Base-by-base conservation (phyloP, 805 yeast genomes). In the Ascoidea asiatica region DNA sequence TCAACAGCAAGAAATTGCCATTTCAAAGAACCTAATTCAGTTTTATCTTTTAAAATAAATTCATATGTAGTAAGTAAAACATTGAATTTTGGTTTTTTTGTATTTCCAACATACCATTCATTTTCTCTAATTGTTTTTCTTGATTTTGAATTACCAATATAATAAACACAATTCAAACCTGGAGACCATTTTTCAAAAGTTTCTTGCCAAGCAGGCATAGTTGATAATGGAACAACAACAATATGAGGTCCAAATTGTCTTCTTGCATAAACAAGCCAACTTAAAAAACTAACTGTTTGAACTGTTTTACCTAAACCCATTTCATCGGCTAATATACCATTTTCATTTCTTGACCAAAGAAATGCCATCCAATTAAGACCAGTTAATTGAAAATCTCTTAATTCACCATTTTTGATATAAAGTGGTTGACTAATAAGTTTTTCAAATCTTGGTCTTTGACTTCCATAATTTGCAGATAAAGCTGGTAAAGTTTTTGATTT, bases 341-440 rank as follows among this genome's bases (percentile, higher is more conserved):
- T 92, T 65, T 92, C 97, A 62, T 90, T 86, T 56, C 97, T 76
- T 4, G 95, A 86, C 98, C 98, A 92, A 49, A 92, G 67, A 60
- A 90, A 92, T 0, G 98, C 98, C 98, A 92, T 92, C 99, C 99
- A 92, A 63, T 92, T 92, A 50, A 92, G 73, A 46, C 99, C 99
- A 0, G 98, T 92, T 60, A 92, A 72, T 67, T 92, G 99, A 74
- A 92, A 92, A 65, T 92, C 98, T 60, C 98, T 77, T 51, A 92
- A 71, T 60, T 83, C 92, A 43, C 97, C 96, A 56, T 82, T 80
- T 59, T 88, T 88, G 51, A 92, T 80, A 57, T 82, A 92, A 13
- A 79, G 70, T 1, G 99, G 99, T 63, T 92, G 99, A 44, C 72
- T 72, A 22, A 74, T 73, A 43, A 92, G 69, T 58, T 90, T 92